Evolutionary conservation across 331 rosid species (phyloP).

Genomic region (Malus hybrid): DNA sequence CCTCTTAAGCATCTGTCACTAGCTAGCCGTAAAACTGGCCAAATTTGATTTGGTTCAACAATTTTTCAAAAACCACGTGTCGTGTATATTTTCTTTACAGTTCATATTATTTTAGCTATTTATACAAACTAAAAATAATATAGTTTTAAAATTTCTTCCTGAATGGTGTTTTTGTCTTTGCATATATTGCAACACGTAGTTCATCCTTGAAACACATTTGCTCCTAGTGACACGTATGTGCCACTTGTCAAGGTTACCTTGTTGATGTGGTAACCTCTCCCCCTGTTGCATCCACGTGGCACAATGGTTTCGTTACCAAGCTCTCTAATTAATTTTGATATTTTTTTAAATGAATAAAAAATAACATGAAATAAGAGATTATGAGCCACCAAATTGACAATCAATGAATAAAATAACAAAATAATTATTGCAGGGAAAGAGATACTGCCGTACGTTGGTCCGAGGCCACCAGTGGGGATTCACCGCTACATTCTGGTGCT

Average conservation of each 20-base stretch:
- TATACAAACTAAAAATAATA: not conserved
- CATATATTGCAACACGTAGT: slow-evolving; percentile 15
- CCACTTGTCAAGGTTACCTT: slow-evolving; percentile 1
- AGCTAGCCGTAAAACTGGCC: slow-evolving; percentile 1
- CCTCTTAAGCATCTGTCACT: slow-evolving; percentile 15
- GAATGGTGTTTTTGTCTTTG: not conserved
- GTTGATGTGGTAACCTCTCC: not conserved
- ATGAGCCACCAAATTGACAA: not conserved
- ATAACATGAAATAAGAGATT: not conserved
- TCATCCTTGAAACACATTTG: not conserved
- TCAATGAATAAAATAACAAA: not conserved
- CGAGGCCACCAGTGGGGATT: slow-evolving; percentile 76
- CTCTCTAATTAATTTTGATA: not conserved
- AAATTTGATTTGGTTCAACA: not conserved
- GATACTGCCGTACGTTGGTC: slow-evolving; percentile 59
- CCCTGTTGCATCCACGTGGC: not conserved
- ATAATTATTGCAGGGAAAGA: slow-evolving; percentile 48
- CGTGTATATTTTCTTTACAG: not conserved
- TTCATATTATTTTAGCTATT: not conserved
- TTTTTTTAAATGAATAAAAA: not conserved
- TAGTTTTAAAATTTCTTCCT: not conserved
- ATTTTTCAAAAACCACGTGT: not conserved
- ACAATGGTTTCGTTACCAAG: not conserved
- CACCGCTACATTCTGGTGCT: slow-evolving; percentile 68
- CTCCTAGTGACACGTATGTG: slow-evolving; percentile 14